A percentile compares a stretch with the other conserved stretches of the same genome.
Conservation (phyloP, 441 rosid genomes). For the Euphorbia celastroides region DNA sequence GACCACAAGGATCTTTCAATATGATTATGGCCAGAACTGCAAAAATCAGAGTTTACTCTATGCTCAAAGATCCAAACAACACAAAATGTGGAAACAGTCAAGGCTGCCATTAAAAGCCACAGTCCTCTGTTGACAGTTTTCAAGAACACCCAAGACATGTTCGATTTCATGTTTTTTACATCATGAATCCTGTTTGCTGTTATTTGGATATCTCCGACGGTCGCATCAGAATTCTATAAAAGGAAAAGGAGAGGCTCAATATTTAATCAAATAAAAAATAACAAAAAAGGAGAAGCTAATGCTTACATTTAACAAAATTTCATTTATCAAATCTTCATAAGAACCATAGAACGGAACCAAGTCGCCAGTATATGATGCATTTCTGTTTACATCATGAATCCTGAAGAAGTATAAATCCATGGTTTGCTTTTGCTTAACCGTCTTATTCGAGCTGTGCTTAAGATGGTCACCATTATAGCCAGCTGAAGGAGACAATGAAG, state of each 20-base stretch:
- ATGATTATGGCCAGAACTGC: too few species aligned
- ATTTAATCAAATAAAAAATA: too few species aligned
- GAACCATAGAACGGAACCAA: constrained; percentile 8
- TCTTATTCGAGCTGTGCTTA: too few species aligned
- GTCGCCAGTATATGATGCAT: neutral
- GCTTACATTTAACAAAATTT: neutral
- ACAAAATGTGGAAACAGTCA: constrained; percentile 10
- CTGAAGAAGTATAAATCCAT: too few species aligned
- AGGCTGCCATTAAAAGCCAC: constrained; percentile 16
- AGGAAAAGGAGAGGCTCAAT: too few species aligned
- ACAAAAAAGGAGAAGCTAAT: too few species aligned
- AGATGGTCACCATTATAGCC: too few species aligned
- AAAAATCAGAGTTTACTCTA: neutral
- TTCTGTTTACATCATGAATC: too few species aligned
- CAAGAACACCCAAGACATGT: constrained; percentile 10
- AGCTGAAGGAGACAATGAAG: too few species aligned
- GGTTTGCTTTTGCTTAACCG: too few species aligned
- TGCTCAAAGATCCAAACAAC: constrained; percentile 1
- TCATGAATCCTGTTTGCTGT: constrained; percentile 2
- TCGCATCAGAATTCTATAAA: too few species aligned
- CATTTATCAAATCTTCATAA: constrained; percentile 3
- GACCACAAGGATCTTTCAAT: constrained; percentile 11
- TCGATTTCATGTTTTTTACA: constrained; percentile 1
- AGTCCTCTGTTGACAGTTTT: constrained; percentile 4
- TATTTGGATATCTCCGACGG: neutral